Conservation (phyloP, 768 basidiomycete species). For the Antrodiella citrinella region DNA sequence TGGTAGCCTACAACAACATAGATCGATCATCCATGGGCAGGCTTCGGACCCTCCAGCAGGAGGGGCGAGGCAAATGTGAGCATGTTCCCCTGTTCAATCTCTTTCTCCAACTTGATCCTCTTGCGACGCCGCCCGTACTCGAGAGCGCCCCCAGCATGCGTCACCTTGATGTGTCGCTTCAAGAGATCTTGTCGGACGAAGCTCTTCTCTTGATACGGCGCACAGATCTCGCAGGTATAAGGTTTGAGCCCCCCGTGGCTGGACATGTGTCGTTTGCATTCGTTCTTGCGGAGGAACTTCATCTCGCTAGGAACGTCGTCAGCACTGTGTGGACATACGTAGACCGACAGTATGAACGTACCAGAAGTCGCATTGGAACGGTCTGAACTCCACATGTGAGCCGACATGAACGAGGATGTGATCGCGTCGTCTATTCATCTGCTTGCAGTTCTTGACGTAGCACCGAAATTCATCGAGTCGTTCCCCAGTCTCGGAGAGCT, state of each 20-base stretch:
- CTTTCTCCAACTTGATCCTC: conserved; percentile 15
- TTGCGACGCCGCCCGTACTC: conserved; percentile 26
- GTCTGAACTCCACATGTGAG: conserved; percentile 61
- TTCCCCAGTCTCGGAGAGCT: conserved; percentile 49
- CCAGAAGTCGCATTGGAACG: conserved; percentile 60
- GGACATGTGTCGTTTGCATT: conserved; percentile 68
- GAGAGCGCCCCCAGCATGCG: conserved; percentile 38
- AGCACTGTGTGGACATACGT: conserved; percentile 11
- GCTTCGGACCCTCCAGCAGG: not conserved
- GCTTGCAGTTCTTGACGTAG: conserved; percentile 57
- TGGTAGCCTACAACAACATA: no score
- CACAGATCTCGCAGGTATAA: conserved; percentile 50
- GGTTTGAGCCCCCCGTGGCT: conserved; percentile 55
- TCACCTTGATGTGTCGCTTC: conserved; percentile 54
- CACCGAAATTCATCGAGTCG: conserved; percentile 56
- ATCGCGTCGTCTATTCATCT: conserved; percentile 64
- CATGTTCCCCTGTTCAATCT: conserved; percentile 3
- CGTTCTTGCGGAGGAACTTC: conserved; percentile 66
- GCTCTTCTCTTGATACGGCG: conserved; percentile 31
- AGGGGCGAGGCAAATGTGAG: not conserved
- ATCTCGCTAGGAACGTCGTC: conserved; percentile 36
- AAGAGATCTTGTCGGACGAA: conserved; percentile 66
- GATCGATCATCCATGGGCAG: no score
- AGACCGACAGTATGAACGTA: conserved; percentile 33
- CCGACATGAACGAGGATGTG: conserved; percentile 72